Evolutionary conservation across 108 stramenopile genomes (phyloP), one percentile per base, ranked within the genome.

Genomic region (Skeletonema costatum): DNA sequence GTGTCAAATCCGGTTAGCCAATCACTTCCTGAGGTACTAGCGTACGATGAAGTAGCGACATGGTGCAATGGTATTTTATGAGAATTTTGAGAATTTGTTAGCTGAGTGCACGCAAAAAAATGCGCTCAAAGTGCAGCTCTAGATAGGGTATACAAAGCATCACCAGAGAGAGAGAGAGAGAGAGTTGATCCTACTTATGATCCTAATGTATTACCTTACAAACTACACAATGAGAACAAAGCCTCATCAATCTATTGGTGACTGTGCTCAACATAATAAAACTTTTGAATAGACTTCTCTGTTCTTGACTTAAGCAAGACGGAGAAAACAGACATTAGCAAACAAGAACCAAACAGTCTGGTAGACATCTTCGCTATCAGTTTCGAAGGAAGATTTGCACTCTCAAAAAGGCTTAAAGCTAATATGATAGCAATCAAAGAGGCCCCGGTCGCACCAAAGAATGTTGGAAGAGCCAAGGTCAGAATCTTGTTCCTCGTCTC

Each of bases 241-340:
- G 14, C 2, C 2, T 3, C 16, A n/a, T 61, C 29, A 25, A 13
- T 61, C 60, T 61, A 19, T 44, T 41, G 63, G 63, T 64, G 63
- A 64, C 63, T 41, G 19, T 64, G 63, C 13, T 53, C 42, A 12
- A 48, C 42, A 1, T 51, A 64, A 8, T 64, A n/a, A 25, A 64
- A 64, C 42, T 64, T 44, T 48, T 64, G 46, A 44, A 64, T 64
- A 51, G 63, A n/a, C 46, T 51, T 64, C 63, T 51, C 48, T 64
- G 35, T 36, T 2, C 32, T 13, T 12, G 46, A 42, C 63, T 64
- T 64, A 35, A 64, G n/a, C 41, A 51, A 51, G 46, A 51, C 12
- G 2, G 63, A 64, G 9, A 64, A 14, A 8, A 41, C 42, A 64
- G 63, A 44, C n/a, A 64, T 17, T 25, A 64, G 41, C n/a, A 51